These are phyloP conservation scores for Fusarium cicatricum DNA, from an alignment of 2,329 filamentous ascomycete genomes.

Conservation along the genomic window DNA sequence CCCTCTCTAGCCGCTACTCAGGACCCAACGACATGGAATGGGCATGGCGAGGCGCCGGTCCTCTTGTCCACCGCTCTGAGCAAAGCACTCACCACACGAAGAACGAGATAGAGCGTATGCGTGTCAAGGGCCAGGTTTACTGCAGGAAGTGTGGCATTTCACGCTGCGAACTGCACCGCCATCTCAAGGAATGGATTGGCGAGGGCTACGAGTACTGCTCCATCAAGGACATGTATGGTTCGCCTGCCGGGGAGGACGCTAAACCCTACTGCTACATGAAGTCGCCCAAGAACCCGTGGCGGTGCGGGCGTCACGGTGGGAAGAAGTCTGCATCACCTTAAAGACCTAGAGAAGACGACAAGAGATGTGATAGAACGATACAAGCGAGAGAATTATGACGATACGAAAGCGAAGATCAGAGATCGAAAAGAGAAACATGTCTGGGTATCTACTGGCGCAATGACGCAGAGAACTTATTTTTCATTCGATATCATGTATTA, in stretches of 20 bases:
- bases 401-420: background rate
- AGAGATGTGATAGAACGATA: slow-evolving; percentile 12
- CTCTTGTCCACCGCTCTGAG: slow-evolving; percentile 48
- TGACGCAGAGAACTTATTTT: slow-evolving; percentile 10
- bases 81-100: background rate
- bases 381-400: slow-evolving; percentile 3
- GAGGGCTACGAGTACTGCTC: slow-evolving; percentile 66
- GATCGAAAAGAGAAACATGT: background rate
- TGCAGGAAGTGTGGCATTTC: slow-evolving; percentile 69
- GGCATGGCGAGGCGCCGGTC: slow-evolving; percentile 67
- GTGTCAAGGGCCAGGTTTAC: slow-evolving; percentile 66
- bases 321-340: slow-evolving; percentile 33
- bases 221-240: slow-evolving; percentile 65
- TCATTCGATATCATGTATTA: slow-evolving; percentile 1
- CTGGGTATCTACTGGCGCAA: background rate
- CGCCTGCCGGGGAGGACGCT: slow-evolving; percentile 55
- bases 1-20: slow-evolving; percentile 63
- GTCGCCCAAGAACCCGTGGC: slow-evolving; percentile 65
- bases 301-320: slow-evolving; percentile 64
- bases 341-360: slow-evolving; percentile 9
- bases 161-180: slow-evolving; percentile 69
- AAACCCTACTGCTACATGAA: slow-evolving; percentile 65
- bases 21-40: slow-evolving; percentile 71
- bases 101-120: slow-evolving; percentile 54
- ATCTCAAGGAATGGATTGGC: slow-evolving; percentile 68